Percentiles rank a stretch among this genome's conserved stretches.
Evolutionary conservation across 169 alveolate species (phyloP).

Genomic region (Eimeria maxima): DNA sequence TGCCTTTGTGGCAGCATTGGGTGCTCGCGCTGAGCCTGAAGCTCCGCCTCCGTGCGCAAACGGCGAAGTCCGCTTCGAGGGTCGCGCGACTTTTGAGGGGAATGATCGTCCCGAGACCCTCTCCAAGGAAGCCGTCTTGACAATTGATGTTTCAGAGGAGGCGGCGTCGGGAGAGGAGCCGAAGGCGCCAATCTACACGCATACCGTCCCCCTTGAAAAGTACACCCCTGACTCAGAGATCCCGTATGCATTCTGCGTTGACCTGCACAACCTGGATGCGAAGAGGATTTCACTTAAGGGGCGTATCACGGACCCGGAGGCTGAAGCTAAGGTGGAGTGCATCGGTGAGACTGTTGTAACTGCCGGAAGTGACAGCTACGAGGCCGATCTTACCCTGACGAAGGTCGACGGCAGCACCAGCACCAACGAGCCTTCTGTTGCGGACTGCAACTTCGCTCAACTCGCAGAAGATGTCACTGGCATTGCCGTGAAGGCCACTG

Average conservation of each 20-base stretch:
- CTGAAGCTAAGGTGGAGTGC: constrained; percentile 60
- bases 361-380: constrained; percentile 70
- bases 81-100: constrained; percentile 64
- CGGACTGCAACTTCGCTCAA: constrained; percentile 50
- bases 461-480: constrained; percentile 54
- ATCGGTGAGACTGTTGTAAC: constrained; percentile 74
- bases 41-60: constrained; percentile 10
- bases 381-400: constrained; percentile 71
- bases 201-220: constrained; percentile 7
- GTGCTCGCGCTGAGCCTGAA: constrained; percentile 62
- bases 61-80: constrained; percentile 71
- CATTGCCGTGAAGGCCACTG: constrained; percentile 56
- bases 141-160: constrained; percentile 68
- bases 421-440: constrained; percentile 50
- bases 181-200: constrained; percentile 67
- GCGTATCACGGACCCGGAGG: constrained; percentile 31
- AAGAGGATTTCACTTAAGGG: constrained; percentile 61
- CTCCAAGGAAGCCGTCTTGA: constrained; percentile 58
- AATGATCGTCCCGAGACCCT: constrained; percentile 24
- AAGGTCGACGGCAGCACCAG: constrained; percentile 51
- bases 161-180: constrained; percentile 37
- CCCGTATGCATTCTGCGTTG: constrained; percentile 64
- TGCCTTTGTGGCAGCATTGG: constrained; percentile 69
- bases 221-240: constrained; percentile 58
- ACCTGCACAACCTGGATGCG: constrained; percentile 24